Percentiles rank a stretch among this genome's conserved stretches.
Evolutionary conservation across 495 filamentous ascomycete genomes (phyloP).

Genomic region (Aspergillus steynii): DNA sequence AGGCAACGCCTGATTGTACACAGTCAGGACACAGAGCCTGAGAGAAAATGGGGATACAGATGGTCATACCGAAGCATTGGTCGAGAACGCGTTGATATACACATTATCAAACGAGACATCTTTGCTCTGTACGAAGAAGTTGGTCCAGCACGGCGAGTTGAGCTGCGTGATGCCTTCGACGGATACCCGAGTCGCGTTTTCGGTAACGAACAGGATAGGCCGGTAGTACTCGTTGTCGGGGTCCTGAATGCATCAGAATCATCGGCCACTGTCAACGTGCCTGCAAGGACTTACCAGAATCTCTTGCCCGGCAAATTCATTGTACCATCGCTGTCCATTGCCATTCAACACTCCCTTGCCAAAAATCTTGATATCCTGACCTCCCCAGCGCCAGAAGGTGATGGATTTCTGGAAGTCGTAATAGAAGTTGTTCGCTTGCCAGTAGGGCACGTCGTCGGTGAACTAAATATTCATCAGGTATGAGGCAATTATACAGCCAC

Average conservation of each 20-base stretch:
- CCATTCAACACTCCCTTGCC: constrained; percentile 55
- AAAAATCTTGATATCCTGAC: constrained; percentile 56
- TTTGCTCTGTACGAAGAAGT: constrained; percentile 55
- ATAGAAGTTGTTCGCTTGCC: constrained; percentile 57
- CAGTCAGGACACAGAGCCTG: not conserved
- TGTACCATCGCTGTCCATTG: constrained; percentile 54
- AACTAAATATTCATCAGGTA: constrained; percentile 35
- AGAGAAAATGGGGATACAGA: not conserved
- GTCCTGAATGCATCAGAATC: constrained; percentile 33
- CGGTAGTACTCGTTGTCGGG: constrained; percentile 52
- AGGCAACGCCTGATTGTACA: constrained; percentile 36
- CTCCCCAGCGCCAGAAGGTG: constrained; percentile 63
- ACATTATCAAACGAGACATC: constrained; percentile 54
- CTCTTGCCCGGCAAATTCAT: constrained; percentile 47
- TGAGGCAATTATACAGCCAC: not conserved
- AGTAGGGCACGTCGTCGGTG: constrained; percentile 58
- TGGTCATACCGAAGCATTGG: constrained; percentile 42
- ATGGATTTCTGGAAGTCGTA: constrained; percentile 60
- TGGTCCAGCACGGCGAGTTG: constrained; percentile 62
- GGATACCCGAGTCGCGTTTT: constrained; percentile 55
- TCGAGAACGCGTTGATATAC: constrained; percentile 53
- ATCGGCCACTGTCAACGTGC: not conserved
- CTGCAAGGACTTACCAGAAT: constrained; percentile 35
- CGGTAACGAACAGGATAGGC: constrained; percentile 56
- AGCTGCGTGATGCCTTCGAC: constrained; percentile 57